Percentiles rank a stretch among this genome's conserved stretches.
These are phyloP conservation scores for Candida xiaguanensis DNA, from an alignment of 805 yeast species.

Conservation along the genomic window DNA sequence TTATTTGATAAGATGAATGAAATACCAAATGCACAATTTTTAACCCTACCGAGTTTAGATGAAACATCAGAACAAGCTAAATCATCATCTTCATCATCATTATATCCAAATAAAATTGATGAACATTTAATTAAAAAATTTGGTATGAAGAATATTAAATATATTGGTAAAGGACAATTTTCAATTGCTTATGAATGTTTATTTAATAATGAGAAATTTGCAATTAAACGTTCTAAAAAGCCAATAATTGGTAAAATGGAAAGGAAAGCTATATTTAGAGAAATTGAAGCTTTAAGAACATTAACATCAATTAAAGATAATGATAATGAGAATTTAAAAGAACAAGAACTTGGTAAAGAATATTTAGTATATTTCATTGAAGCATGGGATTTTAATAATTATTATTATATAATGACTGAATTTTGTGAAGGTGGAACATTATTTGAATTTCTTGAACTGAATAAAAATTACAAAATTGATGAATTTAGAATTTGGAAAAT, in stretches of 20 bases:
- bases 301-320: slow-evolving; percentile 37
- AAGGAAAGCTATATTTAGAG: slow-evolving; percentile 61
- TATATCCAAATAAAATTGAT: slow-evolving; percentile 22
- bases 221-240: slow-evolving; percentile 81
- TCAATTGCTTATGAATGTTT: slow-evolving; percentile 82
- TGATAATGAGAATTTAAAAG: slow-evolving; percentile 27
- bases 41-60: neutral
- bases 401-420: slow-evolving; percentile 89
- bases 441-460: slow-evolving; percentile 73
- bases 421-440: slow-evolving; percentile 92
- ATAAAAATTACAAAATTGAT: slow-evolving; percentile 72
- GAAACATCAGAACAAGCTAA: neutral
- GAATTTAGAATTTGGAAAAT: slow-evolving; percentile 99
- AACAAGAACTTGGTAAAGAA: slow-evolving; percentile 63
- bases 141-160: slow-evolving; percentile 54
- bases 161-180: slow-evolving; percentile 85
- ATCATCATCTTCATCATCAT: slow-evolving; percentile 3
- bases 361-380: slow-evolving; percentile 75
- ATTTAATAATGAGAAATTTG: slow-evolving; percentile 65
- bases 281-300: slow-evolving; percentile 64
- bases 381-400: slow-evolving; percentile 78
- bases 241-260: slow-evolving; percentile 52
- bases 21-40: slow-evolving; percentile 4
- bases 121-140: slow-evolving; percentile 46
- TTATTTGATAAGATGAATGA: slow-evolving; percentile 5